A percentile compares a stretch with the other conserved stretches of the same genome.
Evolutionary conservation across 2,329 filamentous ascomycete species (phyloP).

Genomic region (Pseudogymnoascus sp.): DNA sequence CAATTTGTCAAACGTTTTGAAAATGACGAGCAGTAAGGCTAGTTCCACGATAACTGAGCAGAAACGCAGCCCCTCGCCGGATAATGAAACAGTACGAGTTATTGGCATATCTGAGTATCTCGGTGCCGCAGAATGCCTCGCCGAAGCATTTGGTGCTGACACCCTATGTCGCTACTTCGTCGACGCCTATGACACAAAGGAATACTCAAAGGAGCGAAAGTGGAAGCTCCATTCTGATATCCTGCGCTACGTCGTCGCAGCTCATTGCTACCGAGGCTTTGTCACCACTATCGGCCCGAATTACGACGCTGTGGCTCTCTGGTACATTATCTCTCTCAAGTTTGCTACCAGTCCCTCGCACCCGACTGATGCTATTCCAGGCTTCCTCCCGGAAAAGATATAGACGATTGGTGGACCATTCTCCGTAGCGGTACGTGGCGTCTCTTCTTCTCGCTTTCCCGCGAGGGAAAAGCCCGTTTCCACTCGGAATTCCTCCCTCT

Average conservation of each 20-base stretch:
- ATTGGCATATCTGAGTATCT: slow-evolving; percentile 60
- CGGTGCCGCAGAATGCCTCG: slow-evolving; percentile 61
- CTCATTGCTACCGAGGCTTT: slow-evolving; percentile 64
- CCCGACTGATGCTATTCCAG: slow-evolving; percentile 34
- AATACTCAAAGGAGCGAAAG: slow-evolving; percentile 55
- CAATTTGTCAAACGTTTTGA: slow-evolving; percentile 12
- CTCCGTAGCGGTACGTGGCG: slow-evolving; percentile 71
- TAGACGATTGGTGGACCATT: slow-evolving; percentile 64
- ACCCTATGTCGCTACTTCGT: slow-evolving; percentile 67
- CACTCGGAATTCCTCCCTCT: slow-evolving; percentile 69
- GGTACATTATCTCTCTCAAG: slow-evolving; percentile 41
- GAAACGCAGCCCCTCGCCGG: slow-evolving; percentile 23
- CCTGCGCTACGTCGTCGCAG: slow-evolving; percentile 67
- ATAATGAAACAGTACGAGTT: slow-evolving; percentile 42
- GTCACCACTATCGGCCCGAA: slow-evolving; percentile 67
- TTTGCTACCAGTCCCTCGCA: not conserved
- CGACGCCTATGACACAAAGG: slow-evolving; percentile 57
- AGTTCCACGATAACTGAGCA: slow-evolving; percentile 23
- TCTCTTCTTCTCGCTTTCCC: slow-evolving; percentile 62
- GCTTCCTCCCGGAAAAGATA: slow-evolving; percentile 66
- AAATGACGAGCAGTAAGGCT: slow-evolving; percentile 8
- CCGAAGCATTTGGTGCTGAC: slow-evolving; percentile 69
- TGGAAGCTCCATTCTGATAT: slow-evolving; percentile 71
- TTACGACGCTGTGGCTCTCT: slow-evolving; percentile 70
- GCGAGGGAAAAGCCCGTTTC: slow-evolving; percentile 65